These are phyloP conservation scores for Fusarium decemcellulare DNA, from an alignment of 2,329 filamentous ascomycete genomes.

Conservation along the genomic window DNA sequence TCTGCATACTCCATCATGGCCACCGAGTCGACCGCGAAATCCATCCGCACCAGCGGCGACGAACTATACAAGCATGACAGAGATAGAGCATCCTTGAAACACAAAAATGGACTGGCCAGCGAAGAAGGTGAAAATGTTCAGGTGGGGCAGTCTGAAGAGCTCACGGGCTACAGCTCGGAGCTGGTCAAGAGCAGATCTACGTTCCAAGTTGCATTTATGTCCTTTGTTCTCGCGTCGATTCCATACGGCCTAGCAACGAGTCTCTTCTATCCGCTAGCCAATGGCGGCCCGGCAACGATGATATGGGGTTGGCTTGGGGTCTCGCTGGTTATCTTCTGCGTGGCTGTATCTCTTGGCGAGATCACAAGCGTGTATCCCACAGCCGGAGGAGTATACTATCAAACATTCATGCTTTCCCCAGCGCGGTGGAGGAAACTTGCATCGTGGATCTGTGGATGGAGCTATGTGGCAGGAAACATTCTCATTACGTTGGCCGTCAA, in stretches of 20 bases:
- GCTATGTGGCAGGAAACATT: background rate
- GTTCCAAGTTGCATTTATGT: constrained; percentile 3
- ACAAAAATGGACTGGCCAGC: background rate
- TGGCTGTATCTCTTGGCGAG: constrained; percentile 74
- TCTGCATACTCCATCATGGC: background rate
- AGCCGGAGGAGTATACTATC: background rate
- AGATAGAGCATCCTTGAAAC: background rate
- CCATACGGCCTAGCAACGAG: background rate
- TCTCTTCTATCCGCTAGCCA: background rate
- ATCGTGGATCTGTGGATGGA: background rate
- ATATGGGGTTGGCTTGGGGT: constrained; percentile 4
- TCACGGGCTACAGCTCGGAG: background rate
- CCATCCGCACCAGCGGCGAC: background rate
- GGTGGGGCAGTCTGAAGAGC: background rate
- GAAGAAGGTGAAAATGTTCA: background rate
- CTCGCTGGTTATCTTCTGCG: background rate
- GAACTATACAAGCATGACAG: background rate
- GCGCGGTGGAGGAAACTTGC: background rate
- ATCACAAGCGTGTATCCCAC: background rate
- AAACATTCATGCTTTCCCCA: background rate
- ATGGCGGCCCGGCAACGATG: background rate
- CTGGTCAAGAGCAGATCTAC: background rate
- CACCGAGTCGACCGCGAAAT: background rate
- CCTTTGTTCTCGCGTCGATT: constrained; percentile 2
- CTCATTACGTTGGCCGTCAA: background rate